phyloP scores from a whole-genome alignment of 768 basidiomycete species.

The Psilocybe cyanescens region DNA sequence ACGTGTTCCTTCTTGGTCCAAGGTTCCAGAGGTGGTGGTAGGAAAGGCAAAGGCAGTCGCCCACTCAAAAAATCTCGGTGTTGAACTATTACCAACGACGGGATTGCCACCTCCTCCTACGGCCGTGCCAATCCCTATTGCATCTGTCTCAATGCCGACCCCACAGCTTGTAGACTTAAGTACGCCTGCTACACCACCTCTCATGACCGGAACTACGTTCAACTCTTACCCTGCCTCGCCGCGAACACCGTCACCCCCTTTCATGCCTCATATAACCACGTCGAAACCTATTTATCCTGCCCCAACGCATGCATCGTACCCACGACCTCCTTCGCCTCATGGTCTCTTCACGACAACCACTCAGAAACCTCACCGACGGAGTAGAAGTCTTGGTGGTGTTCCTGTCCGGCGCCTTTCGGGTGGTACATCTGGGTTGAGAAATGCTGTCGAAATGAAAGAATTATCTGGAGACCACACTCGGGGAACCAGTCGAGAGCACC shows the following conservation, averaged over 20 bases:
- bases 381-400: slow-evolving; percentile 29
- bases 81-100: slow-evolving; percentile 26
- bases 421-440: slow-evolving; percentile 21
- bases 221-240: slow-evolving; percentile 13
- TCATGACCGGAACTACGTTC: slow-evolving; percentile 9
- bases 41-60: slow-evolving; percentile 15
- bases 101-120: slow-evolving; percentile 23
- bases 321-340: slow-evolving; percentile 25
- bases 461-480: slow-evolving; percentile 6
- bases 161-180: slow-evolving; percentile 18
- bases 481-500: slow-evolving; percentile 20
- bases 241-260: slow-evolving; percentile 14
- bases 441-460: slow-evolving; percentile 16
- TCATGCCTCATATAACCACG: not conserved
- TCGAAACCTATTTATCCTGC: slow-evolving; percentile 6
- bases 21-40: slow-evolving; percentile 9
- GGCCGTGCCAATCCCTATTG: slow-evolving; percentile 13
- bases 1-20: slow-evolving; percentile 15
- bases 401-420: slow-evolving; percentile 28
- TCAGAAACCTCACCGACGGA: slow-evolving; percentile 23
- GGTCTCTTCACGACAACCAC: slow-evolving; percentile 27
- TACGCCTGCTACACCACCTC: slow-evolving; percentile 14
- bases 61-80: slow-evolving; percentile 15
- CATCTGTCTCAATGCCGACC: slow-evolving; percentile 1
- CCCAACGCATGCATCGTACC: slow-evolving; percentile 8